Evolutionary conservation across 306 rosid species (phyloP), one percentile per base, ranked within the genome.

Genomic region (Cercis canadensis): DNA sequence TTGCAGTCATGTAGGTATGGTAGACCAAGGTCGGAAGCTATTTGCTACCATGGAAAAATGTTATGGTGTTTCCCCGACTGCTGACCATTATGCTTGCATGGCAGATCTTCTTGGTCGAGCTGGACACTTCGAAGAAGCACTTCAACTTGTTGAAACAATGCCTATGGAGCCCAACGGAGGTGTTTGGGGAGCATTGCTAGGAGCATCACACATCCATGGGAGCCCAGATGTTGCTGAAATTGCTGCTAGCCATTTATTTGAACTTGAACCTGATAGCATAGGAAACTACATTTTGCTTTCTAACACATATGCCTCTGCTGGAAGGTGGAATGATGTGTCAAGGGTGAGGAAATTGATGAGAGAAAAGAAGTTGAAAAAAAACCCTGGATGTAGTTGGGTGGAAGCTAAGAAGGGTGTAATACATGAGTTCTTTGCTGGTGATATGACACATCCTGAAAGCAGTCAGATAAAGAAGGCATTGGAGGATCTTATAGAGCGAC

Each of bases 121-220:
- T n/a, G 98, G 98, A 50, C 73, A 15, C 24, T 73, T 92, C 50
- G 92, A 88, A 58, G 89, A 92, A 75, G 96, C 88, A 15, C 91
- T 90, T 54, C 73, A 15, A 41, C 86, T 90, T 54, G 72, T 82
- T 40, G 81, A 86, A 75, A 69, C 85, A 57, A 88, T 92, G 96
- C 90, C 89, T 24, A 69, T 88, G 79, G 70, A 77, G n/a, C 81
- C 96, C 58, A 50, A 80, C 55, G 96, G 76, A 57, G 87, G 80
- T 40, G 96, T 90, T 57, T 92, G 96, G 98, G 98, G 98, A 67
- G 96, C 98, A 4, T 81, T 92, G 71, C 98, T 90, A 52, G 96
- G 96, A 68, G 96, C 98, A 7, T 92, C 96, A 56, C 78, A 83
- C 62, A 43, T 82, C 44, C 89, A 90, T 73, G 64, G 77, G 60